phyloP scores from a whole-genome alignment of 2,329 filamentous ascomycete genomes.

The Trematosphaeria pertusa region DNA sequence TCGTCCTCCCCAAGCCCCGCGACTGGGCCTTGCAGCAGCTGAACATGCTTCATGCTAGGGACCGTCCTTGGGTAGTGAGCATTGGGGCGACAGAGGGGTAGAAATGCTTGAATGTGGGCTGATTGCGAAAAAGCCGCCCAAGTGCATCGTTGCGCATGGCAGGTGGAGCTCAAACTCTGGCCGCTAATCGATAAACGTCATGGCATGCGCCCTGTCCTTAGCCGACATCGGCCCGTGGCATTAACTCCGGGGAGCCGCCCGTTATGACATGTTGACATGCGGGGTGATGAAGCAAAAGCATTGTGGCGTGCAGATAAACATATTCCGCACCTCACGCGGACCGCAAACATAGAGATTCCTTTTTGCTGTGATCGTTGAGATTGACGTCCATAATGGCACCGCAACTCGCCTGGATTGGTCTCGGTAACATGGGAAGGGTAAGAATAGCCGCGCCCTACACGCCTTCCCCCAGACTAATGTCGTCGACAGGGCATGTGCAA shows the following conservation, averaged over 20 bases:
- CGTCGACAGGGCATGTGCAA: constrained; percentile 45
- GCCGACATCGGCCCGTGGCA: constrained; percentile 11
- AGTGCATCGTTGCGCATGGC: too few species aligned
- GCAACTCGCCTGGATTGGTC: constrained; percentile 77
- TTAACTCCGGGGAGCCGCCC: constrained; percentile 1
- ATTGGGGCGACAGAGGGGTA: not conserved
- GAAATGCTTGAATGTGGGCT: not conserved
- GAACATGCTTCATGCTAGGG: constrained; percentile 49
- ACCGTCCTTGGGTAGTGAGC: constrained; percentile 6
- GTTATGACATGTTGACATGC: constrained; percentile 3
- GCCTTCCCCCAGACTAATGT: constrained; percentile 3
- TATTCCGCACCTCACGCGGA: too few species aligned
- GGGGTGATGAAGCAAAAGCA: constrained; percentile 1
- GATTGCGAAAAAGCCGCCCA: too few species aligned
- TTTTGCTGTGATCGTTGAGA: too few species aligned
- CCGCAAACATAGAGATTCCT: too few species aligned
- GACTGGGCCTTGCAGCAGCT: constrained; percentile 42
- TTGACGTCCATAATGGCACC: too few species aligned
- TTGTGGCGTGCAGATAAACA: not conserved
- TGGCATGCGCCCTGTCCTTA: constrained; percentile 13
- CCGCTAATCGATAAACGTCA: constrained; percentile 30
- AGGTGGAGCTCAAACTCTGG: constrained; percentile 8
- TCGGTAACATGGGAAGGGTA: constrained; percentile 88
- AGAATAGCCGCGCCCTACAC: constrained; percentile 38
- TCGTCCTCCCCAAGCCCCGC: constrained; percentile 39